Evolutionary conservation across 2,329 filamentous ascomycete species (phyloP).

Genomic region (Botrytis cinerea): DNA sequence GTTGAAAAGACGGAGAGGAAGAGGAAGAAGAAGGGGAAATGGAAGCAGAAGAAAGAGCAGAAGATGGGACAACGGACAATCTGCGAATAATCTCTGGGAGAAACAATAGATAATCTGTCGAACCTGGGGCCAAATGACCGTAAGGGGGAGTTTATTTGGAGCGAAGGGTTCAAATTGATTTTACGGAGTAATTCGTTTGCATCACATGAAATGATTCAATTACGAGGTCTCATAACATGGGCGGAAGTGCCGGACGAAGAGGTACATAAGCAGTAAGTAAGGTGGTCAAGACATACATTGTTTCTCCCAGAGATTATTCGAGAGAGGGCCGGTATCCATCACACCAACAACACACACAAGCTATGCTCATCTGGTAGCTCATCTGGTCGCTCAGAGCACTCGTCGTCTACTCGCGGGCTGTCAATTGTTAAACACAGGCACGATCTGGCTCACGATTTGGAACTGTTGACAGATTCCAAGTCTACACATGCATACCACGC

Average conservation of each 20-base stretch:
- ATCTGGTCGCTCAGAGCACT: background rate
- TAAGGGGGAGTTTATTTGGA: background rate
- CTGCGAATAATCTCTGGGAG: background rate
- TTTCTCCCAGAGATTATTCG: no score
- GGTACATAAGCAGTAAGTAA: background rate
- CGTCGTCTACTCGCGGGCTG: background rate
- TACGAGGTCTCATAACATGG: conserved; percentile 16
- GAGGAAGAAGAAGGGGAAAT: background rate
- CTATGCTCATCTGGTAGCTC: background rate
- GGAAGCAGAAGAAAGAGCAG: background rate
- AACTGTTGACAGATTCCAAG: background rate
- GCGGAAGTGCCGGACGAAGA: background rate
- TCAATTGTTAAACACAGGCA: background rate
- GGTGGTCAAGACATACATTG: background rate
- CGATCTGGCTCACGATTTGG: background rate
- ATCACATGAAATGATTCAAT: conserved; percentile 22
- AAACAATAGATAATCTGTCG: background rate
- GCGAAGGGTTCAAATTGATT: background rate
- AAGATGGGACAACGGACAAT: background rate
- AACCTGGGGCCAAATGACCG: background rate
- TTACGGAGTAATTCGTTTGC: conserved; percentile 8
- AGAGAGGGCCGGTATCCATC: background rate
- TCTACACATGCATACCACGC: background rate
- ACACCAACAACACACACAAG: background rate
- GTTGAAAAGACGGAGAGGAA: background rate